Evolutionary conservation across 2,329 filamentous ascomycete genomes (phyloP).

Genomic region (Alternaria longipes): DNA sequence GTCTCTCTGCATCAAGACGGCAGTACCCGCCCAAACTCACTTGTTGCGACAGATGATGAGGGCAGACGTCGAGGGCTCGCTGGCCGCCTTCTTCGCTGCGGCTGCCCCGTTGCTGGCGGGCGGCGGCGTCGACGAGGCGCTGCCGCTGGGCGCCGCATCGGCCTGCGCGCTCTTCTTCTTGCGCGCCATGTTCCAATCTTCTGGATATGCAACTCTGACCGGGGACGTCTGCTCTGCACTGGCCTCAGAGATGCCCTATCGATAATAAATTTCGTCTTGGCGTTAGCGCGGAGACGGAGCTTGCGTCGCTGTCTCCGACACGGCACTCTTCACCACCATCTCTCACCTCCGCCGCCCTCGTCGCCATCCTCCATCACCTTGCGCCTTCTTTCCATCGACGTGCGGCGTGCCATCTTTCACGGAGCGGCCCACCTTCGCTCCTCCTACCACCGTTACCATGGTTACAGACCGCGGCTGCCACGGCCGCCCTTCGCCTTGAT

Average conservation of each 20-base stretch:
- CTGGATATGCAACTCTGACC: slow-evolving; percentile 5
- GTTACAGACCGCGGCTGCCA: background rate
- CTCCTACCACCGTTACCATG: background rate
- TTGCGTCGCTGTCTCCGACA: slow-evolving; percentile 15
- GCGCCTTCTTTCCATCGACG: background rate
- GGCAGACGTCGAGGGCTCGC: slow-evolving; percentile 35
- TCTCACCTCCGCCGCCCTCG: background rate
- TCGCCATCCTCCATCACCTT: background rate
- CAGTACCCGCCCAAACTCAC: slow-evolving; percentile 45
- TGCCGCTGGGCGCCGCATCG: slow-evolving; percentile 28
- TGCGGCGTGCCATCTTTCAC: background rate
- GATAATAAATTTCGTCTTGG: slow-evolving; percentile 33
- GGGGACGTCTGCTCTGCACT: slow-evolving; percentile 13
- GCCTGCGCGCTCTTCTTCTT: slow-evolving; percentile 47
- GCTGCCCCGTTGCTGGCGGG: slow-evolving; percentile 10
- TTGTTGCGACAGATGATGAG: slow-evolving; percentile 56
- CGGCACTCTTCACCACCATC: background rate
- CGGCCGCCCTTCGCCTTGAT: background rate
- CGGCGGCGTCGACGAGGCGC: slow-evolving; percentile 17
- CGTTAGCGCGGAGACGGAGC: slow-evolving; percentile 20
- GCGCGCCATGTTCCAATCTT: slow-evolving; percentile 38
- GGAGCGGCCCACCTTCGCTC: background rate
- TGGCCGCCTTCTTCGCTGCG: slow-evolving; percentile 17
- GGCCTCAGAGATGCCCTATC: slow-evolving; percentile 10
- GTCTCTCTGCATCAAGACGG: slow-evolving; percentile 10